Base-by-base conservation (phyloP, 2,329 filamentous ascomycete genomes). In the Talaromyces sp. region DNA sequence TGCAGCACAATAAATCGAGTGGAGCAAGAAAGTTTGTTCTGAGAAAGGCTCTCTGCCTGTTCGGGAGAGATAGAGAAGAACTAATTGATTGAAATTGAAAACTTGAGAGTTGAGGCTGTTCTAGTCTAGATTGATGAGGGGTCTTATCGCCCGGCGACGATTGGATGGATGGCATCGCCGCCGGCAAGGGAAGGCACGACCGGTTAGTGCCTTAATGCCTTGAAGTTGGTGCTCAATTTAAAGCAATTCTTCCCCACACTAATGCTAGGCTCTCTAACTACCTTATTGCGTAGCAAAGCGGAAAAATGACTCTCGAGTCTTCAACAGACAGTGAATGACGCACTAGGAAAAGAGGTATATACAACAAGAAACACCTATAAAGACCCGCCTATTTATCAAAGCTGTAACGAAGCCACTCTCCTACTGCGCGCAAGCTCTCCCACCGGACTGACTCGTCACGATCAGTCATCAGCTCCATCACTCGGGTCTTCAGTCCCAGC, bases 391-490 rank as follows among this genome's bases (percentile, higher is more conserved):
- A 57, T 41, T 50, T 25, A 45, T 87, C 85, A 76, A 89, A 88
- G 67, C 83, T 90, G 80, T 91, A 91, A 71, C 88, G 84, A 76
- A 92, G 78, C 88, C 89, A 92, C 76, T 90, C 89, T 22, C 89
- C 89, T 47, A 97, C 87, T 17, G 93, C 93, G 72, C 90, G 87
- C 80, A 97, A 80, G 78, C 91, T 95, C 83, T 97, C 93, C 92
- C 93, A 97, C 74, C 93, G 85, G 56, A 97, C 92, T 66, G 87
- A 89, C 81, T 97, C 93, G 73, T 97, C 92, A 66, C 88, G 85
- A 74, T 96, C 92, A 72, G 87, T 89, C 93, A 97, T 97, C 73
- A 97, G 83, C 80, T 93, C 91, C 93, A 97, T 96, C 67, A 97
- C 89, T 70, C 92, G 85, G 19, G 86, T 87, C 85, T 97, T 97